phyloP scores from a whole-genome alignment of 495 filamentous ascomycete species.

The Hypoxylon perforatum region DNA sequence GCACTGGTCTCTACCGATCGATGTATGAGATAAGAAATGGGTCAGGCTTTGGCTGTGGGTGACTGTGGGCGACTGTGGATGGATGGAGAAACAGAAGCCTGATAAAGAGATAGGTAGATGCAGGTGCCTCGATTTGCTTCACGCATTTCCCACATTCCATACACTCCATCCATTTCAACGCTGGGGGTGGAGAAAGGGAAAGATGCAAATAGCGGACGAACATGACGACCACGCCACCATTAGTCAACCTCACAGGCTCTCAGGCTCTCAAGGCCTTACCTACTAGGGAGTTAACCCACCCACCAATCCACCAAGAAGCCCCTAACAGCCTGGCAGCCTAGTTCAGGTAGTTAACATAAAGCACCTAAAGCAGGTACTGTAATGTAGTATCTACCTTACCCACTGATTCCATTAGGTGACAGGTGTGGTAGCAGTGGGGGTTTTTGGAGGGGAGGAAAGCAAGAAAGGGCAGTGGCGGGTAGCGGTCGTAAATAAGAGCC shows the following conservation, averaged over 20 bases:
- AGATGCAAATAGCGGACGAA: constrained; percentile 19
- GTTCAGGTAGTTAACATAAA: too few relatives aligned
- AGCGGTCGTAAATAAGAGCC: constrained; percentile 21
- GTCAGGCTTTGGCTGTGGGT: constrained; percentile 2
- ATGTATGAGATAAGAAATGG: constrained; percentile 14
- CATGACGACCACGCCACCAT: constrained; percentile 28
- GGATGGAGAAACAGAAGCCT: neutral
- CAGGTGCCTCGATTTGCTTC: neutral
- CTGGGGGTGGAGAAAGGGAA: constrained; percentile 23
- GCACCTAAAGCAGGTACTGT: constrained; percentile 1
- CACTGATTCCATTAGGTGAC: constrained; percentile 7
- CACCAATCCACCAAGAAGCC: too few relatives aligned
- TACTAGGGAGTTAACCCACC: too few relatives aligned
- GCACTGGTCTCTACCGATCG: constrained; percentile 1
- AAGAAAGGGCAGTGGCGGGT: neutral
- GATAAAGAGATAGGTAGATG: constrained; percentile 11
- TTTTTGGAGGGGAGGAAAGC: constrained; percentile 1
- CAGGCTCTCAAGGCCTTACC: neutral
- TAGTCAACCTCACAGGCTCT: neutral
- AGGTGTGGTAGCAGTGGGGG: constrained; percentile 19
- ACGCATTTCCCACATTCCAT: neutral
- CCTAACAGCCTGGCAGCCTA: too few relatives aligned
- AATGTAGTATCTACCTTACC: constrained; percentile 21
- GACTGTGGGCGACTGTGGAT: neutral
- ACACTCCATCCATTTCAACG: too few relatives aligned